These are phyloP conservation scores for Ascocoryne sarcoides DNA, from an alignment of 2,329 filamentous ascomycete species.

Conservation along the genomic window DNA sequence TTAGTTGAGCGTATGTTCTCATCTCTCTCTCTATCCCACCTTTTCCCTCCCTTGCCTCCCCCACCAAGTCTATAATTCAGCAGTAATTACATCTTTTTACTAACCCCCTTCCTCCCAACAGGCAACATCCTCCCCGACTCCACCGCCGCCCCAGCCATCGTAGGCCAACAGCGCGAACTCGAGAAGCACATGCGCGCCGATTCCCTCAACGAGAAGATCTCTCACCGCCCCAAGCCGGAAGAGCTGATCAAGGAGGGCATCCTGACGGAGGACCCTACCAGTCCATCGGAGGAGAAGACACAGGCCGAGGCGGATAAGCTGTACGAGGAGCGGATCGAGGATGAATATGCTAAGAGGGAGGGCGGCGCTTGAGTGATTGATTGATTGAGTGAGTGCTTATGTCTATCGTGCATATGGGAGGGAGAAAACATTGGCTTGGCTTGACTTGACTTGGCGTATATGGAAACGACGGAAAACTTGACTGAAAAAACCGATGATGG, in stretches of 20 bases:
- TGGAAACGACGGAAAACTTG: too few species aligned
- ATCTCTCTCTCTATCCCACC: background rate
- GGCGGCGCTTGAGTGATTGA: slow-evolving; percentile 49
- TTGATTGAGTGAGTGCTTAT: too few species aligned
- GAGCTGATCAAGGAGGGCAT: slow-evolving; percentile 73
- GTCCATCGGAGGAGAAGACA: slow-evolving; percentile 32
- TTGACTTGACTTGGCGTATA: background rate
- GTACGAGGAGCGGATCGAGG: slow-evolving; percentile 53
- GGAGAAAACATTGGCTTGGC: slow-evolving; percentile 1
- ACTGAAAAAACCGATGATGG: too few species aligned
- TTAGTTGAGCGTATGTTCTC: slow-evolving; percentile 63
- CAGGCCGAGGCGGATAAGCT: slow-evolving; percentile 33
- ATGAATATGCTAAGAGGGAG: slow-evolving; percentile 55
- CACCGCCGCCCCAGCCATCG: slow-evolving; percentile 67
- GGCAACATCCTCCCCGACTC: slow-evolving; percentile 81
- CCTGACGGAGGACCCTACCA: slow-evolving; percentile 57
- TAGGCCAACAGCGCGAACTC: slow-evolving; percentile 75
- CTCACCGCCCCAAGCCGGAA: slow-evolving; percentile 66
- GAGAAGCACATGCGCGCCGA: slow-evolving; percentile 83
- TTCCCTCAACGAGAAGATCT: slow-evolving; percentile 77
- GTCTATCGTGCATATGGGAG: too few species aligned
- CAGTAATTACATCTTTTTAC: background rate
- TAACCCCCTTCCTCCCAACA: slow-evolving; percentile 29
- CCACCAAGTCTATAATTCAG: background rate
- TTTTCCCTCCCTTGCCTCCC: background rate